Conservation (phyloP, 805 yeast species). For the Candida loeiensis region DNA sequence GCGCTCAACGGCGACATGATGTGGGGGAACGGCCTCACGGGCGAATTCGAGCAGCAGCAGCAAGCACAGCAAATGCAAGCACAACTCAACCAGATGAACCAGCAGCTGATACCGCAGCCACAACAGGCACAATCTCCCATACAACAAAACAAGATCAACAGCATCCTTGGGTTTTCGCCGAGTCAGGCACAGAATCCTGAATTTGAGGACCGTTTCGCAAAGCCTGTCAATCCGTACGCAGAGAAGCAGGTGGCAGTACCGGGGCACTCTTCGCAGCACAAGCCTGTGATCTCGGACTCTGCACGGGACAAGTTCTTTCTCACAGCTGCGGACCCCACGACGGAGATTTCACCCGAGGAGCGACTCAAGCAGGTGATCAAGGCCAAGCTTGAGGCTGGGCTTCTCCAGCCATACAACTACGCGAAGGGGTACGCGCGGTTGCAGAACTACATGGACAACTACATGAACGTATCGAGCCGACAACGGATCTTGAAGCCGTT, state of each 20-base stretch:
- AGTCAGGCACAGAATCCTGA: constrained; percentile 2
- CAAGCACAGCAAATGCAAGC: not conserved
- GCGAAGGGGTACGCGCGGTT: constrained; percentile 90
- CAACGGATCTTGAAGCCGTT: constrained; percentile 84
- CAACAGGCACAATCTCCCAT: not conserved
- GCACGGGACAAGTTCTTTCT: constrained; percentile 90
- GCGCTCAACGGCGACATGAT: constrained; percentile 25
- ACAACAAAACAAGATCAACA: constrained; percentile 1
- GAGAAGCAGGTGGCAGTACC: not conserved
- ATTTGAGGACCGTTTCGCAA: constrained; percentile 1
- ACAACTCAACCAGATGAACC: constrained; percentile 9
- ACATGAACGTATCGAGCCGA: constrained; percentile 80
- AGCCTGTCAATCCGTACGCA: constrained; percentile 2
- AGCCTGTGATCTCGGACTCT: constrained; percentile 58
- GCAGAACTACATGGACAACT: constrained; percentile 87
- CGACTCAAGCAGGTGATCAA: constrained; percentile 88
- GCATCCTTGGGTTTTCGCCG: constrained; percentile 3
- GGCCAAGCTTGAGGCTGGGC: constrained; percentile 91
- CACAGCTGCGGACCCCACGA: constrained; percentile 96
- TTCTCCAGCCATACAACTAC: constrained; percentile 87
- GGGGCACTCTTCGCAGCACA: constrained; percentile 15
- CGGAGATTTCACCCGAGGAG: constrained; percentile 91
- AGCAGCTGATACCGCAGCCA: constrained; percentile 8
- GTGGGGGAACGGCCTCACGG: constrained; percentile 3
- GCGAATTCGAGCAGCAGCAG: constrained; percentile 4